Conservation (phyloP, 225 moss, liverwort and hornwort genomes). For the Thuidium tamariscinum region DNA sequence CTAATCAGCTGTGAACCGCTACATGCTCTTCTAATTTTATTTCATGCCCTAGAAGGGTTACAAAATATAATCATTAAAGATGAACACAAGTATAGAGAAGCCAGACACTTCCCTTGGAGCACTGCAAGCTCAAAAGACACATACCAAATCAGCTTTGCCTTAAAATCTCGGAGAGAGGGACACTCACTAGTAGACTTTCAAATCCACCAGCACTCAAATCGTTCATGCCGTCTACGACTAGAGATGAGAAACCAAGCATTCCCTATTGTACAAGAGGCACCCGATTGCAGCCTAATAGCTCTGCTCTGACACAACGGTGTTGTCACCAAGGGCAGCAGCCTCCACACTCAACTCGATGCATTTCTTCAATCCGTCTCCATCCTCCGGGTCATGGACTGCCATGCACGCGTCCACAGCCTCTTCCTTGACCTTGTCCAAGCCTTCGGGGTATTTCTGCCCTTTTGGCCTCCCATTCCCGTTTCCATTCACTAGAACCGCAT, state of each 20-base stretch:
- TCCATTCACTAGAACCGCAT: neutral
- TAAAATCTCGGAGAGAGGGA: neutral
- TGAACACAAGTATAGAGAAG: neutral
- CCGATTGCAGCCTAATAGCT: slow-evolving; percentile 8
- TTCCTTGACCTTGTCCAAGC: slow-evolving; percentile 36
- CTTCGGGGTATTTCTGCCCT: slow-evolving; percentile 23
- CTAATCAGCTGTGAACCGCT: neutral
- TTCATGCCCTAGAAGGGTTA: neutral
- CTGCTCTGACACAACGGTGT: slow-evolving; percentile 45
- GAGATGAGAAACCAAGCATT: slow-evolving; percentile 3
- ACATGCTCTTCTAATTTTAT: neutral
- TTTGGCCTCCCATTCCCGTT: slow-evolving; percentile 13
- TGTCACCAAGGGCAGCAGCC: slow-evolving; percentile 53
- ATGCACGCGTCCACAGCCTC: slow-evolving; percentile 46
- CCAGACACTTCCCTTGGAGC: neutral
- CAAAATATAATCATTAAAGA: neutral
- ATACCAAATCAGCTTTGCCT: neutral
- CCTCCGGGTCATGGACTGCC: slow-evolving; percentile 34
- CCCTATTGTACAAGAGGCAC: neutral
- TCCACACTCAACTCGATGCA: slow-evolving; percentile 59
- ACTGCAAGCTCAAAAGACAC: neutral
- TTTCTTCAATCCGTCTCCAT: slow-evolving; percentile 20
- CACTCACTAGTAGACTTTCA: neutral
- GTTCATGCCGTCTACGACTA: neutral
- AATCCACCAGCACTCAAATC: neutral